A percentile compares a stretch with the other conserved stretches of the same genome.
phyloP scores from a whole-genome alignment of 2,329 filamentous ascomycete species.

The Aspergillus amoenus region DNA sequence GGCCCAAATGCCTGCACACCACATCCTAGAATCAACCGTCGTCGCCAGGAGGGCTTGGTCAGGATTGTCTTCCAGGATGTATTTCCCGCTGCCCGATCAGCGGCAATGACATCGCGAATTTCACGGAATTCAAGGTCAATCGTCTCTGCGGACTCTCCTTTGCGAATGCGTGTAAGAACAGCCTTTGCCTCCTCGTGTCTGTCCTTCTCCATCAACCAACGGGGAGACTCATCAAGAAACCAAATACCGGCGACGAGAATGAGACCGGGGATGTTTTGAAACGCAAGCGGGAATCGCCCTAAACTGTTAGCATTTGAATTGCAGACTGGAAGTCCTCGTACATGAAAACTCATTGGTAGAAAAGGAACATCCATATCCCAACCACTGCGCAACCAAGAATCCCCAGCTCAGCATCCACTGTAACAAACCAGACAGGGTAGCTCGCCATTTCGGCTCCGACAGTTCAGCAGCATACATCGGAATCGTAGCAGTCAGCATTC shows the following conservation, averaged over 20 bases:
- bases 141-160: conserved; percentile 29
- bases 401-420: conserved; percentile 50
- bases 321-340: not conserved
- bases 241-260: conserved; percentile 35
- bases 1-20: conserved; percentile 52
- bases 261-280: conserved; percentile 42
- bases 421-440: conserved; percentile 25
- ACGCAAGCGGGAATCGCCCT: conserved; percentile 34
- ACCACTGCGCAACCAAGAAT: conserved; percentile 48
- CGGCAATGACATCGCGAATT: conserved; percentile 42
- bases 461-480: conserved; percentile 40
- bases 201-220: conserved; percentile 16
- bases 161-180: conserved; percentile 29
- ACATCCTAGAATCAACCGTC: conserved; percentile 48
- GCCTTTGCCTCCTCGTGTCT: conserved; percentile 19
- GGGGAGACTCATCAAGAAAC: conserved; percentile 19
- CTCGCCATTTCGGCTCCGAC: conserved; percentile 8
- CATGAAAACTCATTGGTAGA: conserved; percentile 31
- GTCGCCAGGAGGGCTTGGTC: conserved; percentile 38
- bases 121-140: conserved; percentile 45
- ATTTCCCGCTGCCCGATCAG: conserved; percentile 26
- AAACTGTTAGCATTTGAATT: not conserved
- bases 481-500: conserved; percentile 48
- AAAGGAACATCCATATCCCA: conserved; percentile 49
- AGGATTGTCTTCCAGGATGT: conserved; percentile 13